These are phyloP conservation scores for Blastocystis sp. DNA, from an alignment of 352 stramenopile genomes.

Conservation along the genomic window DNA sequence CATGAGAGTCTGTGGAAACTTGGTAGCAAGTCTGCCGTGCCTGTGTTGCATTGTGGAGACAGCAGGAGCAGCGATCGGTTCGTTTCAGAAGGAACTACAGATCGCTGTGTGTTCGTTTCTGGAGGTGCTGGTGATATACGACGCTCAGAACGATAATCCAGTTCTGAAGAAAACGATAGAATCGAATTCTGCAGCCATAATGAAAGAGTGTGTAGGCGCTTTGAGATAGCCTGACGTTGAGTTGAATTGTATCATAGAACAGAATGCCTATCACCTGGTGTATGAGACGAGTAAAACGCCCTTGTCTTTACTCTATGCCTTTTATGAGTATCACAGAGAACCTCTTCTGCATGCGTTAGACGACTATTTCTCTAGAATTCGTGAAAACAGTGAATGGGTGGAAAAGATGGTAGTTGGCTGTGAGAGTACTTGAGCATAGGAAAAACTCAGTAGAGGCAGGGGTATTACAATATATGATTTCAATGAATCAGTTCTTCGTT, in stretches of 20 bases:
- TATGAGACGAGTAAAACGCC: slow-evolving; percentile 27
- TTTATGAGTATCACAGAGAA: background rate
- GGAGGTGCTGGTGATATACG: background rate
- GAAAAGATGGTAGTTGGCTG: background rate
- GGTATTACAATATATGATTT: slow-evolving; percentile 8
- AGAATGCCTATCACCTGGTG: background rate
- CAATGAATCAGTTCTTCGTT: background rate
- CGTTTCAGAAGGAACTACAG: background rate
- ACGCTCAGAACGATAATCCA: background rate
- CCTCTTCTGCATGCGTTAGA: background rate
- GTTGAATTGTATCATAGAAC: background rate
- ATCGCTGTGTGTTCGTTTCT: background rate
- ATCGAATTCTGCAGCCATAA: background rate
- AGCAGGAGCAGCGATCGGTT: background rate
- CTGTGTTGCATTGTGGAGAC: background rate
- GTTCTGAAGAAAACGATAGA: background rate
- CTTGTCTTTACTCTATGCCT: background rate
- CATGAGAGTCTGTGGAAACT: background rate
- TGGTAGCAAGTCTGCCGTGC: background rate
- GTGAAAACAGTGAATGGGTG: background rate
- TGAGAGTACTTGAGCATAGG: background rate
- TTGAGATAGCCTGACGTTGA: background rate
- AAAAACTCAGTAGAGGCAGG: background rate
- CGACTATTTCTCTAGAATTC: background rate
- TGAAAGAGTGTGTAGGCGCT: background rate